phyloP scores from a whole-genome alignment of 2,329 filamentous ascomycete species.

The Trichoderma guizhouense region DNA sequence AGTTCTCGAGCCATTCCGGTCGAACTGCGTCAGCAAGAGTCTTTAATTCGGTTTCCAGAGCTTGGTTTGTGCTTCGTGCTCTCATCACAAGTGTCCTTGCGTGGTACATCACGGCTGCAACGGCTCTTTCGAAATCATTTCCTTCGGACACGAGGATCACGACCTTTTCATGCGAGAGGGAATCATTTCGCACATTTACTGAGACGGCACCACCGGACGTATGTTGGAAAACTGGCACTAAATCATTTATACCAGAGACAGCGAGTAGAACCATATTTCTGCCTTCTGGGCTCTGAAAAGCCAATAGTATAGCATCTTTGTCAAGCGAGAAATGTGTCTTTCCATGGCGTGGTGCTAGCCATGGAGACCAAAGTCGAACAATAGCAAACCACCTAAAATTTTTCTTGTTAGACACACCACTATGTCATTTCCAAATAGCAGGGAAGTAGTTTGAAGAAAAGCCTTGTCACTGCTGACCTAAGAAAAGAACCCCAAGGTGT shows the following conservation, averaged over 20 bases:
- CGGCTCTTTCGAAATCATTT: constrained; percentile 68
- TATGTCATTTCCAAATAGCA: too few species aligned
- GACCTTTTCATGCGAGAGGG: constrained; percentile 49
- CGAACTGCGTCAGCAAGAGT: constrained; percentile 48
- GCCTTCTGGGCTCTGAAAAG: constrained; percentile 71
- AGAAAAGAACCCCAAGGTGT: constrained; percentile 55
- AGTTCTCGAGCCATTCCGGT: constrained; percentile 72
- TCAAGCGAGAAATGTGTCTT: constrained; percentile 62
- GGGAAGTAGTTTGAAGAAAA: not conserved
- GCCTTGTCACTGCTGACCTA: constrained; percentile 38
- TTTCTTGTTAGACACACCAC: not conserved
- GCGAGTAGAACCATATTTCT: constrained; percentile 74
- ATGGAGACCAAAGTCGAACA: constrained; percentile 75
- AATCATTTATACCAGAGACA: constrained; percentile 69
- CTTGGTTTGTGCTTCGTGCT: constrained; percentile 40
- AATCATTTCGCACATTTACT: constrained; percentile 71
- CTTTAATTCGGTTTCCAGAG: constrained; percentile 46
- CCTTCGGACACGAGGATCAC: constrained; percentile 69
- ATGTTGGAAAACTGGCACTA: constrained; percentile 66
- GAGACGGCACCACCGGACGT: constrained; percentile 63
- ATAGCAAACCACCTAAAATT: constrained; percentile 70
- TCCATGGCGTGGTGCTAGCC: constrained; percentile 87
- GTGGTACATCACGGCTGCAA: constrained; percentile 82
- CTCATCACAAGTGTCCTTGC: constrained; percentile 56
- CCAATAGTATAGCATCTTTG: constrained; percentile 73